Conservation (phyloP, 805 yeast genomes). For the Spencermartinsiella europaea region DNA sequence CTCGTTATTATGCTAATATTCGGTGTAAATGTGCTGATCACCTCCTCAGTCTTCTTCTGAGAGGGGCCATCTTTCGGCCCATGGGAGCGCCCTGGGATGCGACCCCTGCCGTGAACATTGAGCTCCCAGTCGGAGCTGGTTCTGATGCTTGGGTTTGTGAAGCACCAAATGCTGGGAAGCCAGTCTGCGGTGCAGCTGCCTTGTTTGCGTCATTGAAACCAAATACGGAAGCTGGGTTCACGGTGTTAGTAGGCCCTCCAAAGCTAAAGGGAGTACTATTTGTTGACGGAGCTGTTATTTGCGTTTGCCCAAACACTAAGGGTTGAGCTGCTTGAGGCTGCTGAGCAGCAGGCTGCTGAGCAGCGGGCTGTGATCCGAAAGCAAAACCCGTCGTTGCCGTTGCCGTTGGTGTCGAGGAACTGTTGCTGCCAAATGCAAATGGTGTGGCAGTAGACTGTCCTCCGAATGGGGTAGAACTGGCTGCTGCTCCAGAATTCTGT, state of each 20-base stretch:
- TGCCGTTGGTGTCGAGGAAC: neutral
- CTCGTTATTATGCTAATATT: neutral
- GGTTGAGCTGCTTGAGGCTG: neutral
- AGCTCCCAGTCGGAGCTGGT: neutral
- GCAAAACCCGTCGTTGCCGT: neutral
- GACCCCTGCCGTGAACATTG: conserved; percentile 1
- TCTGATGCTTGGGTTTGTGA: neutral
- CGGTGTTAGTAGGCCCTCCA: neutral
- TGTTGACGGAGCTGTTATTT: neutral
- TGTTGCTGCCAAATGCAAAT: neutral
- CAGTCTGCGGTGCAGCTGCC: neutral
- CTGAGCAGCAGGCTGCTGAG: neutral
- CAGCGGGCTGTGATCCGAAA: neutral
- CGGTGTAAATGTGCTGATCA: too few species aligned
- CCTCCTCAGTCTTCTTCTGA: conserved; percentile 1
- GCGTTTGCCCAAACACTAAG: neutral
- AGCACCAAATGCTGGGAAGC: neutral
- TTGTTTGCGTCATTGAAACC: neutral
- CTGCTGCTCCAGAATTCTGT: neutral
- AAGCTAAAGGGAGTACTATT: neutral
- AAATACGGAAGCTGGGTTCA: conserved; percentile 1
- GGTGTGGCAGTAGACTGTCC: neutral
- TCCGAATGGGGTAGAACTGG: neutral
- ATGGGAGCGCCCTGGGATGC: neutral
- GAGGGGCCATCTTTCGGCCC: conserved; percentile 2